phyloP scores from a whole-genome alignment of 2,329 filamentous ascomycete genomes.

The Fusarium solani-melongenae region DNA sequence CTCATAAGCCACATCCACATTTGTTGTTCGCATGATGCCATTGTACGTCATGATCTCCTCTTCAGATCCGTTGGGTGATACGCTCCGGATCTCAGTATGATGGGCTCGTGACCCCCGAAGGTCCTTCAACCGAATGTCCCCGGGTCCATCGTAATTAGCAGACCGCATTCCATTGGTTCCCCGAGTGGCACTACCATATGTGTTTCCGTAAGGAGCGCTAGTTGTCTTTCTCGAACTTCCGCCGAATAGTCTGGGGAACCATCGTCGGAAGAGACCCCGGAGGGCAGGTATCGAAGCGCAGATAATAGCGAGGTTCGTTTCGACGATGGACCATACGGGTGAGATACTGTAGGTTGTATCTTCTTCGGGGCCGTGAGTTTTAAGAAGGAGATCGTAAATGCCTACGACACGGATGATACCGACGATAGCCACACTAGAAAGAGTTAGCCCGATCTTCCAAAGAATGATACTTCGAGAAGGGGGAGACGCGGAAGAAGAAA shows the following conservation, averaged over 20 bases:
- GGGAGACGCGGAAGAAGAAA: background rate
- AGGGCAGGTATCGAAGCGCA: conserved; percentile 50
- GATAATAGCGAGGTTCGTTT: conserved; percentile 51
- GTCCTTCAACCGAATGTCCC: conserved; percentile 34
- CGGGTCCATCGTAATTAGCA: conserved; percentile 4
- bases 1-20: conserved; percentile 42
- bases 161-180: conserved; percentile 34
- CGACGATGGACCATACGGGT: conserved; percentile 49
- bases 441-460: background rate
- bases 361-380: conserved; percentile 36
- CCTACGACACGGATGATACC: conserved; percentile 49
- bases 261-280: conserved; percentile 47
- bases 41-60: conserved; percentile 56
- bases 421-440: conserved; percentile 46
- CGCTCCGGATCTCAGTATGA: conserved; percentile 50
- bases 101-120: conserved; percentile 26
- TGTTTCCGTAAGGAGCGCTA: conserved; percentile 14
- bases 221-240: conserved; percentile 26
- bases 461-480: background rate
- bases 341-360: conserved; percentile 43
- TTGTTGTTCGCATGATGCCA: conserved; percentile 52
- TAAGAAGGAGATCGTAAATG: conserved; percentile 38
- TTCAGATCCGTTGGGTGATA: conserved; percentile 48
- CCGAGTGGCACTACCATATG: conserved; percentile 26
- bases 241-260: conserved; percentile 47